These are phyloP conservation scores for Wickerhamomyces queroliae DNA, from an alignment of 805 yeast genomes.

Conservation along the genomic window DNA sequence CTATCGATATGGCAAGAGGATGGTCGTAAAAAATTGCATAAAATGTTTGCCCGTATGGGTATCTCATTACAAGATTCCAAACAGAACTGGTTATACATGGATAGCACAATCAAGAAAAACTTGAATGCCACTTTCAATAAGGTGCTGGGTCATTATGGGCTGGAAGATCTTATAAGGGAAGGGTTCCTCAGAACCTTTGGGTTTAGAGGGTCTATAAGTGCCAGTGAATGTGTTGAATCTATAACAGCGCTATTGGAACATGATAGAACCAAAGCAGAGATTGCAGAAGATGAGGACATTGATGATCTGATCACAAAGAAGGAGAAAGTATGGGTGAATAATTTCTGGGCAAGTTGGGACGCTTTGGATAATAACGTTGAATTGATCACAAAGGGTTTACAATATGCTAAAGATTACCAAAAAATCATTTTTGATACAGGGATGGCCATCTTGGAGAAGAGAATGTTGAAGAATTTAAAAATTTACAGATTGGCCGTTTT, in stretches of 20 bases:
- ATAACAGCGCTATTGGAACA: constrained; percentile 78
- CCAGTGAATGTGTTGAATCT: constrained; percentile 90
- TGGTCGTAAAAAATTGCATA: constrained; percentile 80
- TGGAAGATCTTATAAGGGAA: constrained; percentile 76
- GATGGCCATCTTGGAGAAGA: constrained; percentile 80
- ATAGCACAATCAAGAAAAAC: constrained; percentile 68
- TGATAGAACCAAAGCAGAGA: constrained; percentile 32
- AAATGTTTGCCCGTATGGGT: constrained; percentile 95
- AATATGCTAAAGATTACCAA: constrained; percentile 78
- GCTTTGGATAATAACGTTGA: constrained; percentile 47
- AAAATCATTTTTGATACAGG: constrained; percentile 83
- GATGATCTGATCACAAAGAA: constrained; percentile 30
- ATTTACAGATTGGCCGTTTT: constrained; percentile 82
- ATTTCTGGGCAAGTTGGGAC: constrained; percentile 69
- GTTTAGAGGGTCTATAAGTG: constrained; percentile 78
- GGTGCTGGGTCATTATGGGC: constrained; percentile 68
- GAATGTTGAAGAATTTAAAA: constrained; percentile 69
- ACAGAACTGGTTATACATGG: constrained; percentile 91
- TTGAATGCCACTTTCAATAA: constrained; percentile 63
- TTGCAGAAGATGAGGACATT: constrained; percentile 24
- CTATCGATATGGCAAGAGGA: constrained; percentile 86
- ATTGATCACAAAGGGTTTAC: constrained; percentile 62
- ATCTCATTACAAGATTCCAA: constrained; percentile 82
- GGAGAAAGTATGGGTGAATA: constrained; percentile 67
- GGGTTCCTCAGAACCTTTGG: constrained; percentile 89